Base-by-base conservation (phyloP, 1,139 yeast species). In the Blastobotrys illinoisensis region DNA sequence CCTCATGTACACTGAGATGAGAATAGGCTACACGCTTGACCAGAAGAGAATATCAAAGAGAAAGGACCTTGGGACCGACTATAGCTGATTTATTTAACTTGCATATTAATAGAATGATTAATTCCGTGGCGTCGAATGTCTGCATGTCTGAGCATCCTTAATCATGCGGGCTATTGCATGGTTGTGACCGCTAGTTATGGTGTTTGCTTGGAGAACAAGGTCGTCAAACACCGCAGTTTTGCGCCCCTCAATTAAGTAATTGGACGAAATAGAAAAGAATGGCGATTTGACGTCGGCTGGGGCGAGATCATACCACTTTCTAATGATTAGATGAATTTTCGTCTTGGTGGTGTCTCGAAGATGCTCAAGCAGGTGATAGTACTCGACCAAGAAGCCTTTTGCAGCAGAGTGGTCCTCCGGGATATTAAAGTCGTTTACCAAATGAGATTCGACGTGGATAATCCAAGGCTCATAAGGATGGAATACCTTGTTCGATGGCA, bases 1-100 rank as follows among this genome's bases (percentile, higher is more conserved):
- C 1, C 48, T 58, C 44, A 46, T 62, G 18, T 23, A 48, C 19
- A 13, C 56, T 5, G 65, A 62, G 47, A 52, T 60, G 19, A 53
- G 51, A 28, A 11, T 28, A 21, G 56, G 56, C 4, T 26, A 18
- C n/a, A 16, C 32, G n/a, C 45, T 51, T 23, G 48, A 47, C 40
- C 14, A 14, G 36, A 47, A 44, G 23, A 47, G 54, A n/a, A 40
- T 32, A 2, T 3, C 40, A 7, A 32, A 32, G 40, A 32, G 40
- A 7, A 32, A 32, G 16, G 16, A 32, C 16, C 16, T 32, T 11
- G 40, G 40, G 2, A 32, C 14, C 16, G 40, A 32, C 7, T 32
- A 13, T n/a, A 32, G 16, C 40, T 32, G 40, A 32, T 32, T 32
- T 32, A 32, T 32, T 13, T 32, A 32, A 32, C 40, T 13, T 32